Evolutionary conservation across 2,329 filamentous ascomycete genomes (phyloP).

Genomic region (Hirsutella minnesotensis): DNA sequence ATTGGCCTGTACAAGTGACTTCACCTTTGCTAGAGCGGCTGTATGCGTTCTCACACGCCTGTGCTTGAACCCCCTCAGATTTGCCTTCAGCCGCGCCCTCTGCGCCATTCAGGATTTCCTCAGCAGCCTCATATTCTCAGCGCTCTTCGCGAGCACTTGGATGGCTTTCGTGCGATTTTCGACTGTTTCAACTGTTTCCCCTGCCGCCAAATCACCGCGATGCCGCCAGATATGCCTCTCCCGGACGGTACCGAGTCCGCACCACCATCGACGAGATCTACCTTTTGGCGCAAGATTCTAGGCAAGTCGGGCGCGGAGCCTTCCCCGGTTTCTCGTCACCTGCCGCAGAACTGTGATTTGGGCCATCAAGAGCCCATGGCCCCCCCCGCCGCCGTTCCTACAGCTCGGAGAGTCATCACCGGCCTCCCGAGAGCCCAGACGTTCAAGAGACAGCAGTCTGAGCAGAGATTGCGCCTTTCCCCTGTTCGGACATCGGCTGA

Average conservation of each 20-base stretch:
- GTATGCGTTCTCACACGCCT: background rate
- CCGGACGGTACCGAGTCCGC: constrained; percentile 15
- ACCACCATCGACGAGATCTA: constrained; percentile 13
- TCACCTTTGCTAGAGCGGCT: background rate
- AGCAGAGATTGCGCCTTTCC: constrained; percentile 61
- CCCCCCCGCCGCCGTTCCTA: background rate
- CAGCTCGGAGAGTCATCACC: constrained; percentile 53
- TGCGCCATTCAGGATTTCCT: background rate
- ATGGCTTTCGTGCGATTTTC: background rate
- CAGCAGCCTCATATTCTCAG: background rate
- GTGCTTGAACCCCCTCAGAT: background rate
- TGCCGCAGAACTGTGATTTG: constrained; percentile 1
- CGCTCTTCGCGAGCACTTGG: background rate
- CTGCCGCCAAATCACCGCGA: constrained; percentile 5
- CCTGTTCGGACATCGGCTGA: constrained; percentile 49
- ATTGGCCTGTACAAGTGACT: background rate
- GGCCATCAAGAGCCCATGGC: constrained; percentile 3
- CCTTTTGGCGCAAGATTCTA: constrained; percentile 18
- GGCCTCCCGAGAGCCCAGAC: constrained; percentile 66
- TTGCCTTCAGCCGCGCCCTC: background rate
- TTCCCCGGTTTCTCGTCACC: constrained; percentile 7
- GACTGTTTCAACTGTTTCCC: background rate
- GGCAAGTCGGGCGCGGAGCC: constrained; percentile 9
- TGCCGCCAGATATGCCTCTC: constrained; percentile 13
- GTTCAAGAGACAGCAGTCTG: constrained; percentile 73